Evolutionary conservation across 345 rosid genomes (phyloP).

Genomic region (Brassica carinata): DNA sequence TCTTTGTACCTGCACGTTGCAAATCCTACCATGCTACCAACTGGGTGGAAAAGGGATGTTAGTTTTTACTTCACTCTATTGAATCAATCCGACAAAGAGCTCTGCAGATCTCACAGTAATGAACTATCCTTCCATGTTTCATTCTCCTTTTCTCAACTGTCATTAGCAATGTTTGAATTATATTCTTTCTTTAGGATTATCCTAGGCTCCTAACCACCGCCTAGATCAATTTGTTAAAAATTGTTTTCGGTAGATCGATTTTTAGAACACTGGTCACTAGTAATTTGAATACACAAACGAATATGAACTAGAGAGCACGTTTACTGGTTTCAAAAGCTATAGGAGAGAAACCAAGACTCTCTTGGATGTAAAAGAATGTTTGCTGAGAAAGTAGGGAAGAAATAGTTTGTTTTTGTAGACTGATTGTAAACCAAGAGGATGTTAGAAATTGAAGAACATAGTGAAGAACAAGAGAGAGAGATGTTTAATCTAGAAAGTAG

Average conservation of each 20-base stretch:
- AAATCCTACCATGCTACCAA: background rate
- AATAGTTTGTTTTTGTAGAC: no score
- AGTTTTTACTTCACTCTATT: background rate
- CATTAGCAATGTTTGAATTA: background rate
- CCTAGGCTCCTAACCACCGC: background rate
- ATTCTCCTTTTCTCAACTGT: background rate
- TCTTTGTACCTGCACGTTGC: background rate
- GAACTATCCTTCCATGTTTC: background rate
- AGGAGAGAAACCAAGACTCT: background rate
- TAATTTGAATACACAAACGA: no score
- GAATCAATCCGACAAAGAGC: slow-evolving; percentile 27
- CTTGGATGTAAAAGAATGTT: background rate
- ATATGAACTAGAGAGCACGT: no score
- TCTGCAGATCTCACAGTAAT: slow-evolving; percentile 17
- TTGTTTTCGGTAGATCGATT: no score
- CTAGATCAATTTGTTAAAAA: background rate
- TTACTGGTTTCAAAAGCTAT: no score
- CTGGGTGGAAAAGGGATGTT: slow-evolving; percentile 13
- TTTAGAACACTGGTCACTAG: no score
- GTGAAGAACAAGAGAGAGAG: no score
- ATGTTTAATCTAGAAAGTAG: no score
- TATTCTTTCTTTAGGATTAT: background rate
- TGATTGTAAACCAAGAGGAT: background rate
- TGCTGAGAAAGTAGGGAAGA: background rate
- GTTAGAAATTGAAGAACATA: no score